Evolutionary conservation across 78 protist species (phyloP), one percentile per base, ranked within the genome.

Genomic region (Dictyostelium brefeldianum): DNA sequence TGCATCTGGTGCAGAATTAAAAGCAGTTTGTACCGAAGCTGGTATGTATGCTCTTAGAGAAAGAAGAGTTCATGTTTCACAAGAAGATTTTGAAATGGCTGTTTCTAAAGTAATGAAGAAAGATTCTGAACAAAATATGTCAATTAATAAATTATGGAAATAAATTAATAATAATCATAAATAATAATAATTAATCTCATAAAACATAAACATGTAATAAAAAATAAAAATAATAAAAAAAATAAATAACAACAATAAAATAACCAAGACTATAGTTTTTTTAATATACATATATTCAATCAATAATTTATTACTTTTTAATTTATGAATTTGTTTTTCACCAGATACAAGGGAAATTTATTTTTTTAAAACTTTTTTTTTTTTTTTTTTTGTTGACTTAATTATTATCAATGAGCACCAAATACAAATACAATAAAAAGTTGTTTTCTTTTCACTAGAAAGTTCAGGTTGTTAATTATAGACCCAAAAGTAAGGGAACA

Each of bases 11-110:
- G 99, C 99, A 0, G 99, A 99, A 62, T 62, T 96, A 65, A 98
- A 98, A 96, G 99, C 98, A 6, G 99, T 98, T 22, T 98, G 99
- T 96, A 99, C 99, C 6, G 99, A 99, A 93, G 99, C 99, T 10
- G 99, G 99, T 54, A 99, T 99, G 99, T 99, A 96, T 50, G 99
- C 99, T 20, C 96, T 99, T 57, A 96, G 99, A 41, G 99, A 99
- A 94, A 94, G 99, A 6, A 94, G 99, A 36, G 96, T 98, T 77
- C 99, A 99, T 91, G 99, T 99, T 27, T 98, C 99, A 43, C 99
- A 99, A 90, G 99, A 99, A 81, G 99, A 99, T 92, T 99, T 99
- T 62, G 99, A 98, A 89, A 92, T 99, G 98, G 99, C 99, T 15
- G 99, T 98, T 6, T 90, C 98, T 36, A 99, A 99, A 97, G 98